Evolutionary conservation across 768 basidiomycete genomes (phyloP), one percentile per base, ranked within the genome.

Genomic region (Podaxis rugospora): DNA sequence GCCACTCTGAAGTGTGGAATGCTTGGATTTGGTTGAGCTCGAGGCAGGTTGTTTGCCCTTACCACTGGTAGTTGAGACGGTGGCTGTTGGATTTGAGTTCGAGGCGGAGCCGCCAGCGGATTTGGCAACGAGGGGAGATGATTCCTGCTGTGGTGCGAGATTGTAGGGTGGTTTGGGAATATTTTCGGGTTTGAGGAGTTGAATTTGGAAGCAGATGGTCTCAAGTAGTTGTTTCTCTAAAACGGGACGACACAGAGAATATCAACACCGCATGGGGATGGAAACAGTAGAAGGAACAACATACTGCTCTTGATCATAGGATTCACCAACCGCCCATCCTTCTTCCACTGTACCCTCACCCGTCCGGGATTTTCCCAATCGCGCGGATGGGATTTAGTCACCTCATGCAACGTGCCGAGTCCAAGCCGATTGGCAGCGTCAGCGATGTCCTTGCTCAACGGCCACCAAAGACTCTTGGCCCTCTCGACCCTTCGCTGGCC

Each of bases 321-420:
- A 67, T 92, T 89, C 62, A 89, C 74, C 7, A 89, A 78, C 53
- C 73, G 71, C 1, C 81, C 91, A 62, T 92, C 88, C 71, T 88
- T 89, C 81, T 91, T 93, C 89, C 90, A 93, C 69, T 91, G 91
- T 23, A 98, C 91, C 64, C 93, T 85, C 62, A 99, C 93, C 25
- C 96, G 84, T 7, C 96, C 96, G 0, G 96, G 96, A 71, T 99
- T 99, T 69, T 92, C 95, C 96, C 96, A 99, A 72, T 99, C 96
- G 55, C 92, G 84, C 10, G 96, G 96, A 68, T 99, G 96, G 27
- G 84, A 78, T 73, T 95, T 98, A 68, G 85, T 83, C 39, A 93
- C 92, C 77, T 98, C 95, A 66, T 95, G 93, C 4, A 97, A 80
- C 1, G 88, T 85, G 11, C 87, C 83, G 6, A 98, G 77, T 1